Base-by-base conservation (phyloP, 139 green algal genomes). In the Pleodorina starrii region DNA sequence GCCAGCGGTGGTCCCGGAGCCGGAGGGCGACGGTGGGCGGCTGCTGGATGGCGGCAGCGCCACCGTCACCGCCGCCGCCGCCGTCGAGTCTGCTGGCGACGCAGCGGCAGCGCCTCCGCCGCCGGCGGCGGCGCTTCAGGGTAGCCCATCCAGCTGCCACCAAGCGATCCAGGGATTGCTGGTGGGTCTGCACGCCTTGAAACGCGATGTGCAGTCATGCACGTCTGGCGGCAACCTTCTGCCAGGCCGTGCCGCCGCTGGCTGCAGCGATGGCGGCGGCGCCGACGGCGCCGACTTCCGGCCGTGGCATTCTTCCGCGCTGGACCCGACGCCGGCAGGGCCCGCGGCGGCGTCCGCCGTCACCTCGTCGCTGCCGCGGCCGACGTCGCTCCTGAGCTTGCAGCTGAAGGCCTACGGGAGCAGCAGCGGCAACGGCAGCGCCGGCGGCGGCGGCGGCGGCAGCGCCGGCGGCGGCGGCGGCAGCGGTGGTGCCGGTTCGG, bases 371-470 rank as follows among this genome's bases (percentile, higher is more conserved):
- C 43, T 66, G 54, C 54, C 6, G 54, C 54, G 54, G 5, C 5
- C 54, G 57, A 59, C 40, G 78, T 85, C 78, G 54, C 79, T 86
- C 23, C 29, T 86, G 25, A 75, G 79, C 79, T 25, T 59, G 27
- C 79, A 86, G 35, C n/a, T 86, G 36, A 69, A 43, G 9, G 3
- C 48, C n/a, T 59, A 10, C 27, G 75, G 46, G 1, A 57, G 75
- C 48, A 57, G 75, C 73, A 59, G 73, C 42, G 1, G 75, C 75
- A 19, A 36, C 72, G 42, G 42, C 72, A 23, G 21, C 54, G 5
- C 21, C 54, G 29, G 54, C 73, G 73, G 43, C 73, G 73, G 42
- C 2, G 21, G 44, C 69, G 10, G 63, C 63, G 63, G n/a, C 63
- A 25, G 6, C 63, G 63, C 63, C 5, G 57, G 7, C 66, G 9